Percentiles rank a stretch among this genome's conserved stretches.
Evolutionary conservation across 371 early-diverging fungal species (phyloP).

Genomic region (Enterocytospora artemiae): DNA sequence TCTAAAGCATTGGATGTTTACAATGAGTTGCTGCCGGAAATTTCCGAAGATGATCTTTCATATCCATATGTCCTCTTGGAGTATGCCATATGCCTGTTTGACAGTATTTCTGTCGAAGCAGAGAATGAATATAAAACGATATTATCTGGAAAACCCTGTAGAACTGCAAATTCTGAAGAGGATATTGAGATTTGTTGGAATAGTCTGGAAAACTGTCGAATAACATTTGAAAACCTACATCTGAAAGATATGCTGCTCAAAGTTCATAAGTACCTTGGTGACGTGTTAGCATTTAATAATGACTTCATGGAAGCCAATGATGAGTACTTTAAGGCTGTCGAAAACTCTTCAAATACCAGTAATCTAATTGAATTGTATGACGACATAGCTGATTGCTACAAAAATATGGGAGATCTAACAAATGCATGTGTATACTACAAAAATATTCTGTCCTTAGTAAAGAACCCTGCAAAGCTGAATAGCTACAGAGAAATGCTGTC

Average conservation of each 20-base stretch:
- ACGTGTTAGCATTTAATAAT: slow-evolving; percentile 51
- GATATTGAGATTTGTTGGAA: slow-evolving; percentile 56
- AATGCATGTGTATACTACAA: slow-evolving; percentile 16
- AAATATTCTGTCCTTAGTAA: no score
- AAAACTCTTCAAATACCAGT: neutral
- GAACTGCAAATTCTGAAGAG: slow-evolving; percentile 43
- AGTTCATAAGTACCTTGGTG: slow-evolving; percentile 41
- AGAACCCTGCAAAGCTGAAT: no score
- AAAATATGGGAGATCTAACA: neutral
- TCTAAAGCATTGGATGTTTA: slow-evolving; percentile 45
- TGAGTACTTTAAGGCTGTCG: slow-evolving; percentile 36
- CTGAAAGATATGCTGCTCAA: slow-evolving; percentile 23
- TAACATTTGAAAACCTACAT: slow-evolving; percentile 32
- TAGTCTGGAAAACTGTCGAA: slow-evolving; percentile 46
- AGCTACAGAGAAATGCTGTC: no score
- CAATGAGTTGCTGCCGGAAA: slow-evolving; percentile 33
- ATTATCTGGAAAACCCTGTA: slow-evolving; percentile 22
- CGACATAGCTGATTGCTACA: slow-evolving; percentile 15
- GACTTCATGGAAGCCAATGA: slow-evolving; percentile 33
- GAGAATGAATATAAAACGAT: slow-evolving; percentile 24
- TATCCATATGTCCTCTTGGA: slow-evolving; percentile 48
- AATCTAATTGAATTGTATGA: neutral
- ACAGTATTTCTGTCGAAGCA: slow-evolving; percentile 11
- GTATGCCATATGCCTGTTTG: slow-evolving; percentile 48
- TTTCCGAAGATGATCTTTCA: slow-evolving; percentile 27